Base-by-base conservation (phyloP, 2,329 filamentous ascomycete genomes). In the Nannizziopsis arthrosporioides region DNA sequence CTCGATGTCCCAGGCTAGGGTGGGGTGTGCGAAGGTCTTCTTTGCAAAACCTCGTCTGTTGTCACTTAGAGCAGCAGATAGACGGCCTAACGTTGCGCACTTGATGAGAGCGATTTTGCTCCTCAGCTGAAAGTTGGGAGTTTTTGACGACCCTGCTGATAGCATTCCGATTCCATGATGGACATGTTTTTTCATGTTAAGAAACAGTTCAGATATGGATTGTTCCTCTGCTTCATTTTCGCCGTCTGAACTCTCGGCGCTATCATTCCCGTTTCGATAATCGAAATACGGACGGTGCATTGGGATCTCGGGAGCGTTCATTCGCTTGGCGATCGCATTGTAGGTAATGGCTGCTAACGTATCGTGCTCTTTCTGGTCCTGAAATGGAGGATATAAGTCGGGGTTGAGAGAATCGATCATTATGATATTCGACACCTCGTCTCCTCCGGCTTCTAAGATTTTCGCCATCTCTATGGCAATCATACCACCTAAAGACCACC, bases 401-500 rank as follows among this genome's bases (percentile, higher is more conserved):
- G 56, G 56, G 27, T 56, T 56, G 10, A 51, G 41, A 14, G 55
- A 56, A 37, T 57, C 56, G 37, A 58, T 53, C 53, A 58, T 50
- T 30, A 58, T 44, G 17, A 58, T 53, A 11, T 55, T 49, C 40
- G 50, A 36, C 19, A 57, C 53, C 30, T 49, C 46, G 27, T 55
- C 50, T 5, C 55, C 55, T 18, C 46, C 43, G 6, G 40, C 18
- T 8, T 51, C 48, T 5, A 57, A 43, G 17, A 57, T 48, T 3
- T 43, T 43, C 18, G 56, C 56, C 52, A 58, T 55, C 42, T 58
- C 57, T 30, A 54, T 43, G 12, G 66, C 63, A 48, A 61, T 59
- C 17, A 66, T 59, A 34, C 62, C 65, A 15, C 66, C 66, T 11
- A 60, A 58, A 10, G 62, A 66, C 63, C 62, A 67, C 27, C 66